Evolutionary conservation across 768 basidiomycete species (phyloP).

Genomic region (Mycena epipterygia): DNA sequence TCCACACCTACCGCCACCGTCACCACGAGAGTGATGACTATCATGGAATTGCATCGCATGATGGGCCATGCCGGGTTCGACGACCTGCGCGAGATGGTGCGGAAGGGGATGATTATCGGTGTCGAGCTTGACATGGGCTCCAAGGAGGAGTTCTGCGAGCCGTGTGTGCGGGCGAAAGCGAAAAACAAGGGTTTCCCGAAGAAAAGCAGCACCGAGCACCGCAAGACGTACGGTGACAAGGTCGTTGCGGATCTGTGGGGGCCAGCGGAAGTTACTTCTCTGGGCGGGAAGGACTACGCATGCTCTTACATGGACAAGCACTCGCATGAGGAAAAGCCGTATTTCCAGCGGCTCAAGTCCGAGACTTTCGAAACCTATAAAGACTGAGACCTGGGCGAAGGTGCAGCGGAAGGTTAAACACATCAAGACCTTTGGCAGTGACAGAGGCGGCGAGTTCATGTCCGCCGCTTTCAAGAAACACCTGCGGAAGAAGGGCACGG

Average conservation of each 20-base stretch:
- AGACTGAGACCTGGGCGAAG: slow-evolving; percentile 38
- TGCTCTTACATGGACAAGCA: slow-evolving; percentile 29
- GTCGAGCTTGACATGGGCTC: slow-evolving; percentile 44
- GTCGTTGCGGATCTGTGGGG: slow-evolving; percentile 34
- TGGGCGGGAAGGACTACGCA: slow-evolving; percentile 17
- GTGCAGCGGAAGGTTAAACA: slow-evolving; percentile 35
- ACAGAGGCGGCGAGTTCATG: slow-evolving; percentile 48
- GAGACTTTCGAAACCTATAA: slow-evolving; percentile 39
- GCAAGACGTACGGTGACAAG: slow-evolving; percentile 26
- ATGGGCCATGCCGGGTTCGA: slow-evolving; percentile 53
- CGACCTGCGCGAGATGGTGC: slow-evolving; percentile 43
- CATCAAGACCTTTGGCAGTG: slow-evolving; percentile 45
- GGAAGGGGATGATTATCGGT: slow-evolving; percentile 45
- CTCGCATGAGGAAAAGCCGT: slow-evolving; percentile 30
- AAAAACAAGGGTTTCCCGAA: slow-evolving; percentile 40
- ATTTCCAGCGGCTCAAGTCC: slow-evolving; percentile 37
- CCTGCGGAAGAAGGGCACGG: slow-evolving; percentile 42
- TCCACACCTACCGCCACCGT: slow-evolving; percentile 26
- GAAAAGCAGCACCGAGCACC: slow-evolving; percentile 7
- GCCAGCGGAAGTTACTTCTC: slow-evolving; percentile 33
- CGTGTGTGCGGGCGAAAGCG: too few relatives aligned
- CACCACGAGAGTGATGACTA: slow-evolving; percentile 35
- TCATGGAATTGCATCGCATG: slow-evolving; percentile 47
- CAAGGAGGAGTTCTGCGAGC: too few relatives aligned
- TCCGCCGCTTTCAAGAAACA: slow-evolving; percentile 41